Percentiles rank a stretch among this genome's conserved stretches.
Conservation (phyloP, 306 rosid genomes). For the Gillenia trifoliata region DNA sequence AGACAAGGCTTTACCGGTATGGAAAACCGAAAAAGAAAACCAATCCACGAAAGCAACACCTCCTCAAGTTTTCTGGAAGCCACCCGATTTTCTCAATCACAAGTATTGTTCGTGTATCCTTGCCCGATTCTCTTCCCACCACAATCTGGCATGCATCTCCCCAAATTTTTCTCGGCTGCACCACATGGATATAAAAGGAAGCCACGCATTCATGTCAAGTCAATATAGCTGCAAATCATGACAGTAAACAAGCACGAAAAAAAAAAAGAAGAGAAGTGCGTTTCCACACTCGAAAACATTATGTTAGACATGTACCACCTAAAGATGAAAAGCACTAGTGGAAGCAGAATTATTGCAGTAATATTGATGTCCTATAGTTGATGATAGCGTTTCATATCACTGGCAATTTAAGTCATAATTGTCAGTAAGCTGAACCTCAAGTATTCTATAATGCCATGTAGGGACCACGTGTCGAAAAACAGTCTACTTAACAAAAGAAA, state of each 20-base stretch:
- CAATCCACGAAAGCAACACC: constrained; percentile 38
- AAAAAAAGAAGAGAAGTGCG: neutral
- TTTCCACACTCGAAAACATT: constrained; percentile 6
- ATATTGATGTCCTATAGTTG: constrained; percentile 15
- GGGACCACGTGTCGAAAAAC: neutral
- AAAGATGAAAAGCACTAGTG: neutral
- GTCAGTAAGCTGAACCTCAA: neutral
- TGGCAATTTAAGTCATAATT: constrained; percentile 17
- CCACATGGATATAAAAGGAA: constrained; percentile 5
- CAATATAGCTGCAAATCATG: constrained; percentile 13
- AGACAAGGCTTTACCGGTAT: constrained; percentile 43
- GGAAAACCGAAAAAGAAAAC: constrained; percentile 36
- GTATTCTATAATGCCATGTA: constrained; percentile 12
- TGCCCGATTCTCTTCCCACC: constrained; percentile 99
- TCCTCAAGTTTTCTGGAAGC: constrained; percentile 27
- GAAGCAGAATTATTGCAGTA: constrained; percentile 10
- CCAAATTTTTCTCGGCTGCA: constrained; percentile 95
- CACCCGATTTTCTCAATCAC: constrained; percentile 32
- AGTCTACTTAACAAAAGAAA: neutral
- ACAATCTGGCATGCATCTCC: constrained; percentile 90
- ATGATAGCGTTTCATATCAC: constrained; percentile 1
- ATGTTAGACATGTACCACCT: constrained; percentile 8
- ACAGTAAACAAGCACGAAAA: neutral
- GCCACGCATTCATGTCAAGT: constrained; percentile 7
- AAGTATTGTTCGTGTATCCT: constrained; percentile 93